A percentile compares a stretch with the other conserved stretches of the same genome.
Evolutionary conservation across 352 stramenopile species (phyloP).

Genomic region (Discostella stelligera): DNA sequence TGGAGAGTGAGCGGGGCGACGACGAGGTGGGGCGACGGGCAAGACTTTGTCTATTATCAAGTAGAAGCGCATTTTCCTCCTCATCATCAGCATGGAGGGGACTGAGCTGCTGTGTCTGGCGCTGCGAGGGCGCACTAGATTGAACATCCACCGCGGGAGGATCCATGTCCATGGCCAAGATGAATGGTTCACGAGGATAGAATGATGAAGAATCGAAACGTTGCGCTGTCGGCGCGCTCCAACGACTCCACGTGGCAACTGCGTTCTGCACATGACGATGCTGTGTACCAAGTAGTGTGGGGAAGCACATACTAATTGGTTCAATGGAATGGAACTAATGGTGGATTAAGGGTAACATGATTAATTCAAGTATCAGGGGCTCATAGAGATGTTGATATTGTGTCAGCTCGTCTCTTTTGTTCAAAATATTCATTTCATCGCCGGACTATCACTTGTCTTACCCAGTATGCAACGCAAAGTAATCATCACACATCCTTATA

Average conservation of each 20-base stretch:
- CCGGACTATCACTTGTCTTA: too few species aligned
- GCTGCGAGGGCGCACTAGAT: not conserved
- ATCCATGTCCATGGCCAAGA: not conserved
- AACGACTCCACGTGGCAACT: too few species aligned
- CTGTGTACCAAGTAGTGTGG: too few species aligned
- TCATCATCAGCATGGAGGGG: not conserved
- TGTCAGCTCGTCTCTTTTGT: not conserved
- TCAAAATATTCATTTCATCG: too few species aligned
- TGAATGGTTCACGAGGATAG: too few species aligned
- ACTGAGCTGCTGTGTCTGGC: not conserved
- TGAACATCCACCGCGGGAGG: not conserved
- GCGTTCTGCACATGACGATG: too few species aligned
- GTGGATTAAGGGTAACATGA: not conserved
- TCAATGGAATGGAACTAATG: not conserved
- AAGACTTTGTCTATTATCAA: not conserved
- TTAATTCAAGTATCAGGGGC: not conserved
- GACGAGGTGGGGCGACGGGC: not conserved
- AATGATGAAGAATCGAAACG: too few species aligned
- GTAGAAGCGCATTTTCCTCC: not conserved
- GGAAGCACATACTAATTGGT: not conserved
- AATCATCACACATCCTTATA: constrained; percentile 8
- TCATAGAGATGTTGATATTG: not conserved
- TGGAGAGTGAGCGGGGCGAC: not conserved
- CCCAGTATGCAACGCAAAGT: too few species aligned
- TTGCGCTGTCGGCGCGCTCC: too few species aligned